phyloP scores from a whole-genome alignment of 257 asterid species.

The Solanum etuberosum region DNA sequence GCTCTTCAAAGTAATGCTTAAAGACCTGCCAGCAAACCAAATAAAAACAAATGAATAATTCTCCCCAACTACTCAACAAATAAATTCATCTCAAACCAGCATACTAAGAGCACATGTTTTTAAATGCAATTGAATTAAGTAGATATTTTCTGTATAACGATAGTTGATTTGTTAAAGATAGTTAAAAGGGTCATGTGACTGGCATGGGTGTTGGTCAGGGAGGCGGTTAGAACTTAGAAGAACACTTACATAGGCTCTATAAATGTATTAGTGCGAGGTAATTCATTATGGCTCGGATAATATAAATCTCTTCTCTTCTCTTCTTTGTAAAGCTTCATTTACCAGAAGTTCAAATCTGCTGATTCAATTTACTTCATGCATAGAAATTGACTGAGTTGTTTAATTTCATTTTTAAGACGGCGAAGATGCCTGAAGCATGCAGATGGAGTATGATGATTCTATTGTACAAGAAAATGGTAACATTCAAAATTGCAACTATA shows the following conservation, averaged over 20 bases:
- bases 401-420: neutral
- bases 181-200: neutral
- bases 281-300: neutral
- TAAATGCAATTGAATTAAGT: neutral
- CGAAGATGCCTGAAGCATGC: neutral
- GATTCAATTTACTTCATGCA: neutral
- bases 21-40: constrained; percentile 52
- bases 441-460: neutral
- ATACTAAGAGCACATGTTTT: neutral
- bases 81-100: neutral
- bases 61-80: neutral
- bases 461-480: neutral
- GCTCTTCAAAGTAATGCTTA: constrained; percentile 94
- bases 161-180: neutral
- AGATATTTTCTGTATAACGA: neutral
- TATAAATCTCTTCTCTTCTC: neutral
- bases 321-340: neutral
- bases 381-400: neutral
- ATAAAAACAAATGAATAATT: neutral
- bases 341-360: neutral
- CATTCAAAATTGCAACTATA: neutral
- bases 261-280: neutral
- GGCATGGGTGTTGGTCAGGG: neutral
- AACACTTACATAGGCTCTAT: neutral
- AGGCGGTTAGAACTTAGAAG: neutral